These are phyloP conservation scores for Torrubiellomyces zombiae DNA, from an alignment of 2,329 filamentous ascomycete genomes.

Conservation along the genomic window DNA sequence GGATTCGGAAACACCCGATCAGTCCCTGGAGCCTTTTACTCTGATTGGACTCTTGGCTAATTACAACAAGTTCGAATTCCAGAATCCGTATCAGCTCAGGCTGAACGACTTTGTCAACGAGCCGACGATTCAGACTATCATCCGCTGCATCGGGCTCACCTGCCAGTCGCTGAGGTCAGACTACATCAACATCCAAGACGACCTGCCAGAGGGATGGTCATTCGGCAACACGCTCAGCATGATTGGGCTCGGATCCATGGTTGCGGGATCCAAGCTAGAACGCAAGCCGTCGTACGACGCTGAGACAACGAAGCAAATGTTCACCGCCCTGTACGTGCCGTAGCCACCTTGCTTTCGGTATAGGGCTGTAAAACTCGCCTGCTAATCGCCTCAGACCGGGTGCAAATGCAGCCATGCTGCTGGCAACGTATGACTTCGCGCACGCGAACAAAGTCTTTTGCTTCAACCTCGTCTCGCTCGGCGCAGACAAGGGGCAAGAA, in stretches of 20 bases:
- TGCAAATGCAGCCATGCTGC: slow-evolving; percentile 59
- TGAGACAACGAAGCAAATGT: slow-evolving; percentile 69
- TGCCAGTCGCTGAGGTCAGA: slow-evolving; percentile 52
- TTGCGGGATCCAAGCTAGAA: slow-evolving; percentile 49
- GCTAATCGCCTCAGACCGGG: slow-evolving; percentile 43
- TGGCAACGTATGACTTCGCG: slow-evolving; percentile 83
- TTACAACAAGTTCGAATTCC: slow-evolving; percentile 98
- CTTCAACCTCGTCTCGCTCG: slow-evolving; percentile 56
- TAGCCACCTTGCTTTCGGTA: not conserved
- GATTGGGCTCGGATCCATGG: slow-evolving; percentile 66
- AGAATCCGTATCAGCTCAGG: slow-evolving; percentile 86
- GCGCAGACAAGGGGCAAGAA: slow-evolving; percentile 47
- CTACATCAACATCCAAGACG: slow-evolving; percentile 78
- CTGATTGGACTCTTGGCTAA: slow-evolving; percentile 80
- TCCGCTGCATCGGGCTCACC: slow-evolving; percentile 56
- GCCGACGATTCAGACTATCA: slow-evolving; percentile 64
- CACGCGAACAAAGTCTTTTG: slow-evolving; percentile 94
- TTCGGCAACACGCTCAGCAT: slow-evolving; percentile 65
- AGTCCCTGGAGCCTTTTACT: slow-evolving; percentile 58
- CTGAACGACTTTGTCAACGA: slow-evolving; percentile 95
- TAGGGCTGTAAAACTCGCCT: not conserved
- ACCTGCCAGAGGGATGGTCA: slow-evolving; percentile 79
- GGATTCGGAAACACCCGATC: slow-evolving; percentile 49
- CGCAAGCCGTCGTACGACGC: slow-evolving; percentile 44
- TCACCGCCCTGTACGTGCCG: slow-evolving; percentile 57